Evolutionary conservation across 768 basidiomycete species (phyloP).

Genomic region (Leccinum disarticulatum): DNA sequence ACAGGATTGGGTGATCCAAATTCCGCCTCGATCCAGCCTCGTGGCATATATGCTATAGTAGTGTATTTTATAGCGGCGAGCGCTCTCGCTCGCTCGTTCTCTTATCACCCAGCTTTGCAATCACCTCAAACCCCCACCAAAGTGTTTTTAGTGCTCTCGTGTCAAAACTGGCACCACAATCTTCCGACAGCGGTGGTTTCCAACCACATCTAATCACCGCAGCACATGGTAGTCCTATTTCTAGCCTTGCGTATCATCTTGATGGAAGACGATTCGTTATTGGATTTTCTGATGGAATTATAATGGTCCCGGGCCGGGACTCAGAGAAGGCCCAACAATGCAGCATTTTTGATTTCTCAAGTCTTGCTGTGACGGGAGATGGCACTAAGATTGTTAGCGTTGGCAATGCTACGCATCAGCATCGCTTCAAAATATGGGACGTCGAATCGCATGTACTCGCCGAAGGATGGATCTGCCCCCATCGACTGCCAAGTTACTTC

Average conservation of each 20-base stretch:
- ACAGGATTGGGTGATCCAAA: too few species aligned
- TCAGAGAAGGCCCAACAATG: neutral
- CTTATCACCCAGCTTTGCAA: neutral
- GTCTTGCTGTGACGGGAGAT: neutral
- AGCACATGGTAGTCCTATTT: neutral
- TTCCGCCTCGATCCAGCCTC: too few species aligned
- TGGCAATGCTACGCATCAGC: neutral
- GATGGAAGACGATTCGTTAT: neutral
- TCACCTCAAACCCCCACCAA: neutral
- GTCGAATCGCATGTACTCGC: neutral
- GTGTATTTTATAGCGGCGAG: too few species aligned
- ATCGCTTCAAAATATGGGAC: neutral
- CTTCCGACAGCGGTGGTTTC: neutral
- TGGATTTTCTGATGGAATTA: neutral
- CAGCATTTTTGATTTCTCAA: accelerated
- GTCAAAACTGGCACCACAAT: neutral
- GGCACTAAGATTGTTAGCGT: neutral
- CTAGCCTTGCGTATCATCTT: neutral
- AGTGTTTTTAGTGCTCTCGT: neutral
- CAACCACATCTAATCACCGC: neutral
- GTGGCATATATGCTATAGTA: too few species aligned
- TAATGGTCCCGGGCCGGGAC: neutral
- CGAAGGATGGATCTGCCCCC: neutral
- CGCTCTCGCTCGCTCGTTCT: neutral
- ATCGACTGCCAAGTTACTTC: accelerated